These are phyloP conservation scores for Kodamaea plutei DNA, from an alignment of 1,139 yeast species.

Conservation along the genomic window DNA sequence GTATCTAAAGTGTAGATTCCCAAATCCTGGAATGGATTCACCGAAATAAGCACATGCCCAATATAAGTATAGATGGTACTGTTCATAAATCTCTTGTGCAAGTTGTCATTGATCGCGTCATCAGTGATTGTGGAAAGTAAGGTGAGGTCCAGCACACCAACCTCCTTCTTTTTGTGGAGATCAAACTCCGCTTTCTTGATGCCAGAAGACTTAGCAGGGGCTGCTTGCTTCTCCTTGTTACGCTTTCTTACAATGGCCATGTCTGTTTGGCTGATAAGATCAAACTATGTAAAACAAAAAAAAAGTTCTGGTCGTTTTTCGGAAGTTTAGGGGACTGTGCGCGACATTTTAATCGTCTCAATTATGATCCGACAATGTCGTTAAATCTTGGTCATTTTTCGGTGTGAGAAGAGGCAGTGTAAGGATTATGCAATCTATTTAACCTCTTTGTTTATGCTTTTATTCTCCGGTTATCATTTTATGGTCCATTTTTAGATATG, in stretches of 20 bases:
- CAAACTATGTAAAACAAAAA: no score
- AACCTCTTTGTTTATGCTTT: no score
- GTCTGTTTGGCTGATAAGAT: not conserved
- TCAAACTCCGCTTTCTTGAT: slow-evolving; percentile 94
- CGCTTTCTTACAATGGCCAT: slow-evolving; percentile 82
- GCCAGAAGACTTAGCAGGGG: slow-evolving; percentile 55
- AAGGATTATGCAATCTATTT: no score
- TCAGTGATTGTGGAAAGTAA: slow-evolving; percentile 84
- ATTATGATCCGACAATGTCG: no score
- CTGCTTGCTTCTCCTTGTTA: slow-evolving; percentile 51
- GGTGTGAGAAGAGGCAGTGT: no score
- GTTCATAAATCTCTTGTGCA: slow-evolving; percentile 83
- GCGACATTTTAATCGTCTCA: no score
- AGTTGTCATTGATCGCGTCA: slow-evolving; percentile 87
- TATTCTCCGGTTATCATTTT: no score
- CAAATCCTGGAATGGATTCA: slow-evolving; percentile 92
- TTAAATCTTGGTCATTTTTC: no score
- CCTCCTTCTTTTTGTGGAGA: slow-evolving; percentile 84
- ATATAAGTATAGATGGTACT: slow-evolving; percentile 86
- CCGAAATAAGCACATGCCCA: slow-evolving; percentile 88
- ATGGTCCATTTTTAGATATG: no score
- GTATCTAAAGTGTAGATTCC: slow-evolving; percentile 87
- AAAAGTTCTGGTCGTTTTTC: no score
- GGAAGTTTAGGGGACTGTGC: not conserved
- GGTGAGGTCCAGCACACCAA: slow-evolving; percentile 94